phyloP scores from a whole-genome alignment of 2,329 filamentous ascomycete genomes.

The Xylariaceae sp. region DNA sequence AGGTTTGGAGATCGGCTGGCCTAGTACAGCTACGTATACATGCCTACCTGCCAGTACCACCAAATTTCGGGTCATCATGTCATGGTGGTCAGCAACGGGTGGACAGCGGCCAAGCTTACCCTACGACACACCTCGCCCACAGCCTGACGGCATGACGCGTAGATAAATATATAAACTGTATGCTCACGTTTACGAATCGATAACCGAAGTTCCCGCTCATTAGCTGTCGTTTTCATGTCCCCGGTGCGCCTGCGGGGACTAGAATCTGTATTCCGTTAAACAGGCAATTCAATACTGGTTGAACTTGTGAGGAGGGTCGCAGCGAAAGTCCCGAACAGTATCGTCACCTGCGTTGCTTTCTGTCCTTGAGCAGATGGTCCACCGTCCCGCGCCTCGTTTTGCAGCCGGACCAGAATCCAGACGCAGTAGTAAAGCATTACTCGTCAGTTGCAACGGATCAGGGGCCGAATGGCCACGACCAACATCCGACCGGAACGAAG shows the following conservation, averaged over 20 bases:
- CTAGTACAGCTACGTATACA: background rate
- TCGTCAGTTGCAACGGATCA: background rate
- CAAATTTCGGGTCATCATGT: no score
- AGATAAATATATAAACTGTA: no score
- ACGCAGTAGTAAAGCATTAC: no score
- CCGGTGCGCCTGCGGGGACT: no score
- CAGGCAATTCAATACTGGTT: constrained; percentile 7
- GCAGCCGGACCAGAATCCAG: no score
- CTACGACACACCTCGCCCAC: background rate
- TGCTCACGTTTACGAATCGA: no score
- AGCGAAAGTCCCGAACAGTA: constrained; percentile 6
- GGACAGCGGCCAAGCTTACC: constrained; percentile 7
- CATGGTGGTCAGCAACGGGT: constrained; percentile 17
- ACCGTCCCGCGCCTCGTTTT: background rate
- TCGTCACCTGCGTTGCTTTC: background rate
- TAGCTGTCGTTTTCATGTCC: background rate
- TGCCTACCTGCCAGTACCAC: background rate
- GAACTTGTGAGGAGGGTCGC: constrained; percentile 9
- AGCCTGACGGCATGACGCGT: no score
- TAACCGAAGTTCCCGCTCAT: no score
- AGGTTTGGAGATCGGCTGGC: constrained; percentile 10
- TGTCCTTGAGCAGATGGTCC: constrained; percentile 1
- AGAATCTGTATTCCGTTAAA: no score
- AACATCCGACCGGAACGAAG: background rate
- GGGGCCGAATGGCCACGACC: constrained; percentile 1